These are phyloP conservation scores for Cruciata laevipes DNA, from an alignment of 257 asterid genomes.

Conservation along the genomic window DNA sequence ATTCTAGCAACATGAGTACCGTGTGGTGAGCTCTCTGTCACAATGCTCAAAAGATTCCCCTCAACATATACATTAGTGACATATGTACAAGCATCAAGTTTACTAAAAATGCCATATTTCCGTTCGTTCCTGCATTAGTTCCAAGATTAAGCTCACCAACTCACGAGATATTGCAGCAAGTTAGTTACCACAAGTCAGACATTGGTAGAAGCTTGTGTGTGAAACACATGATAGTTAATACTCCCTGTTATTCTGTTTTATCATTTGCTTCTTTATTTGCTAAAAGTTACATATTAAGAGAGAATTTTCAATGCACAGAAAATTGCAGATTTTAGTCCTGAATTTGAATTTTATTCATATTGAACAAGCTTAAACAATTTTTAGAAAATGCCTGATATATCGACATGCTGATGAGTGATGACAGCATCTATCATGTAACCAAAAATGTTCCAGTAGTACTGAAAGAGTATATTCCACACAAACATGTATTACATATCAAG, in stretches of 20 bases:
- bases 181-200: background rate
- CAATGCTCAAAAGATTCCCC: constrained; percentile 88
- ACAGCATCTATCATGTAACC: background rate
- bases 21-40: constrained; percentile 93
- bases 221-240: background rate
- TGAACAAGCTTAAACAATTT: background rate
- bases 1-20: constrained; percentile 99
- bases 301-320: background rate
- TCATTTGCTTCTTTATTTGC: background rate
- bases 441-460: background rate
- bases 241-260: background rate
- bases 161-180: no score
- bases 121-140: constrained; percentile 58
- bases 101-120: constrained; percentile 82
- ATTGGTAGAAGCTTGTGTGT: background rate
- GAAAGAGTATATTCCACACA: background rate
- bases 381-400: background rate
- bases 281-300: background rate
- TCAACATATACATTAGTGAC: constrained; percentile 67
- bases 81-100: constrained; percentile 78
- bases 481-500: background rate
- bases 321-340: background rate
- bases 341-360: background rate
- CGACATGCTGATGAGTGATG: no score
- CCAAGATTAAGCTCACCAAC: background rate